Evolutionary conservation across 768 basidiomycete genomes (phyloP).

Genomic region (Fistulinella prunicolor): DNA sequence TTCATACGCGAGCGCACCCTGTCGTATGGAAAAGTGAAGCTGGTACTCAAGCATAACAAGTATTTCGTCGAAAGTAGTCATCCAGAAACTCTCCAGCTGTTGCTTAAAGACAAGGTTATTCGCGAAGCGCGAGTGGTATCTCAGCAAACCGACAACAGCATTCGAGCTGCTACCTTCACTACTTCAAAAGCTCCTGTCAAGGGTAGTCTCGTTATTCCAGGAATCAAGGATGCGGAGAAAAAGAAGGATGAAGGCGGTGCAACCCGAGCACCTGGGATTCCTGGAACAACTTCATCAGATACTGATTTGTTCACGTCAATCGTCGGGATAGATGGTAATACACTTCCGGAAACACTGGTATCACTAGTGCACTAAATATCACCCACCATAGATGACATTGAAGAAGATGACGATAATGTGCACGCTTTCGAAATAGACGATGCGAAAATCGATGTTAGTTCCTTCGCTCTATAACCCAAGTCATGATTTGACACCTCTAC

Average conservation of each 20-base stretch:
- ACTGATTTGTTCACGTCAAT: constrained; percentile 90
- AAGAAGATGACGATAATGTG: constrained; percentile 96
- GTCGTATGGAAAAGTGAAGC: constrained; percentile 97
- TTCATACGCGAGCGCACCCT: constrained; percentile 93
- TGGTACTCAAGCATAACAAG: constrained; percentile 96
- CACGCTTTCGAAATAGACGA: constrained; percentile 97
- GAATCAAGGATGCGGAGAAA: constrained; percentile 71
- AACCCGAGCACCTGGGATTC: constrained; percentile 27
- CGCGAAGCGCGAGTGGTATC: constrained; percentile 78
- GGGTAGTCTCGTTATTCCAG: constrained; percentile 82
- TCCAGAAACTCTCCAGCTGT: constrained; percentile 84
- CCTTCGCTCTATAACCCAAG: constrained; percentile 1
- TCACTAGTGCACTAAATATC: background rate
- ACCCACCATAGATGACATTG: constrained; percentile 76
- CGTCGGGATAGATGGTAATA: constrained; percentile 90
- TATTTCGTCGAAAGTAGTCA: constrained; percentile 97
- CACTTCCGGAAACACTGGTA: constrained; percentile 20
- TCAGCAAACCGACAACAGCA: constrained; percentile 67
- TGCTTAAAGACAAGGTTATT: constrained; percentile 85
- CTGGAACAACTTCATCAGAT: constrained; percentile 43
- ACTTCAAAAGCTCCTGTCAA: constrained; percentile 80
- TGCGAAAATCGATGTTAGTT: constrained; percentile 82
- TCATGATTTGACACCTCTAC: constrained; percentile 8
- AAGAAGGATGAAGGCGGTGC: constrained; percentile 59
- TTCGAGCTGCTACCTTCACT: constrained; percentile 73